These are phyloP conservation scores for Populus hybrid DNA, from an alignment of 441 rosid species.

Conservation along the genomic window DNA sequence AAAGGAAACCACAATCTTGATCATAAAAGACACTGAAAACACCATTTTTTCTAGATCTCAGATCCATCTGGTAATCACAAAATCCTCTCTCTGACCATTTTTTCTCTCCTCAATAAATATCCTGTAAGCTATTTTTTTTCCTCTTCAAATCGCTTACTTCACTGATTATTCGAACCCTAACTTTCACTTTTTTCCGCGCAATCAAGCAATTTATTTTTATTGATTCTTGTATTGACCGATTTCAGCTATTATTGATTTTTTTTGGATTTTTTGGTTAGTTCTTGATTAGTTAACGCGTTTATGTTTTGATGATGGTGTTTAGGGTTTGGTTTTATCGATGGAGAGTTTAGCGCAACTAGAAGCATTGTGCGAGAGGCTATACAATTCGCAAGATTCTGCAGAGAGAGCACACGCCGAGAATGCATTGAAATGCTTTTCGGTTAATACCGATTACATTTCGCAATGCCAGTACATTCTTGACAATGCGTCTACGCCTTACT, in stretches of 20 bases:
- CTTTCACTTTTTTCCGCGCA: background rate
- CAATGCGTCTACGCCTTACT: constrained; percentile 92
- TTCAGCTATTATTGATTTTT: background rate
- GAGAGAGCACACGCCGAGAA: constrained; percentile 96
- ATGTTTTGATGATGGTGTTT: background rate
- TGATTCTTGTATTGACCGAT: background rate
- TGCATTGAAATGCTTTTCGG: constrained; percentile 87
- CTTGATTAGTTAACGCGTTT: background rate
- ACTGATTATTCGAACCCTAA: background rate
- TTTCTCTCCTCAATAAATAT: background rate
- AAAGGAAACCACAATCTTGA: background rate
- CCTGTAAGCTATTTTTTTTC: background rate
- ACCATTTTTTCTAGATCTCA: constrained; percentile 17
- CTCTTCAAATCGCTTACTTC: background rate
- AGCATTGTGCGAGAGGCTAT: constrained; percentile 92
- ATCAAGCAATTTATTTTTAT: background rate
- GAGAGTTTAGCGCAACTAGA: constrained; percentile 97
- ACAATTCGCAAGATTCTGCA: constrained; percentile 89
- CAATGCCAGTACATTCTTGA: constrained; percentile 99
- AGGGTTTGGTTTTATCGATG: constrained; percentile 35
- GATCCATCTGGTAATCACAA: constrained; percentile 12
- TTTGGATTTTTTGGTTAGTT: background rate
- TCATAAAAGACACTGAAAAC: background rate
- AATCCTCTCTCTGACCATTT: background rate
- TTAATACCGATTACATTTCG: constrained; percentile 83